These are phyloP conservation scores for Exophiala mesophila DNA, from an alignment of 2,329 filamentous ascomycete species.

Conservation along the genomic window DNA sequence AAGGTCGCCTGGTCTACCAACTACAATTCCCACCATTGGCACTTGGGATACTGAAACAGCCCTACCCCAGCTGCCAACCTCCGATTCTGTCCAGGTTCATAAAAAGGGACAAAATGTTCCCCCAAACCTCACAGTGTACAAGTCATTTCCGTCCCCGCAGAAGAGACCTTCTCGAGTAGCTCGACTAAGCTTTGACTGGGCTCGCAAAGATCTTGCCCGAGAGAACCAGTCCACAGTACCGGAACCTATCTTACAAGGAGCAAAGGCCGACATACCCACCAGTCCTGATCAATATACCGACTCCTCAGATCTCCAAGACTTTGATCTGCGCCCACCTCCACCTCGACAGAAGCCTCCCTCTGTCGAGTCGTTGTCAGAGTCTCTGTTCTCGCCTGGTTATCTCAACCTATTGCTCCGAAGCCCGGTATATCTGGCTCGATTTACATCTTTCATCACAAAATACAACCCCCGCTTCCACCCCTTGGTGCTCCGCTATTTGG, in stretches of 20 bases:
- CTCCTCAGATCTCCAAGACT: constrained; percentile 22
- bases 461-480: constrained; percentile 35
- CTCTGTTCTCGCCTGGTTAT: constrained; percentile 41
- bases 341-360: constrained; percentile 30
- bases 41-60: constrained; percentile 4
- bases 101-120: constrained; percentile 5
- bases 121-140: constrained; percentile 6
- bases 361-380: constrained; percentile 34
- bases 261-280: constrained; percentile 11
- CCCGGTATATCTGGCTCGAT: constrained; percentile 31
- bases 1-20: no score
- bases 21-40: constrained; percentile 5
- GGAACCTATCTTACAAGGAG: constrained; percentile 2
- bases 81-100: background rate
- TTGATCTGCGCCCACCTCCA: constrained; percentile 39
- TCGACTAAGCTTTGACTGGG: constrained; percentile 9
- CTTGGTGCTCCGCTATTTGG: constrained; percentile 35
- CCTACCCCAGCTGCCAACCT: background rate
- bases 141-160: background rate
- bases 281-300: constrained; percentile 1
- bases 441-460: constrained; percentile 37
- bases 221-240: constrained; percentile 2
- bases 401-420: constrained; percentile 40
- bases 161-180: constrained; percentile 3
- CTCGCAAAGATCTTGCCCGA: background rate